A percentile compares a stretch with the other conserved stretches of the same genome.
phyloP scores from a whole-genome alignment of 139 green algal species.

The Edaphochlamys debaryana region DNA sequence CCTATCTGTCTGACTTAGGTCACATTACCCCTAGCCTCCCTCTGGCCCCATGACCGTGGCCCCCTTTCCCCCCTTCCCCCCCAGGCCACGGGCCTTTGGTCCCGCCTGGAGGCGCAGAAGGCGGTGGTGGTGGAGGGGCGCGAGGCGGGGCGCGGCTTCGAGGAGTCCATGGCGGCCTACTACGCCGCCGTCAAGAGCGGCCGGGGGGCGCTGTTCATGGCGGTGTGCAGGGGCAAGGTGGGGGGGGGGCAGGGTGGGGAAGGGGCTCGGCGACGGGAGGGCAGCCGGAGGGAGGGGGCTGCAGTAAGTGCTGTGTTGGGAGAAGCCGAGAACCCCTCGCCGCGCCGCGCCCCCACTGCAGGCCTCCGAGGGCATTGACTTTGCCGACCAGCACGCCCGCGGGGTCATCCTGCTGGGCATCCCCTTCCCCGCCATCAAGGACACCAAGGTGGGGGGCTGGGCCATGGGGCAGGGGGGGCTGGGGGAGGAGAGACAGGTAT shows the following conservation, averaged over 20 bases:
- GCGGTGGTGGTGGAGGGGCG: constrained; percentile 81
- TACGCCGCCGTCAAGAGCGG: constrained; percentile 71
- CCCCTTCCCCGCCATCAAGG: constrained; percentile 87
- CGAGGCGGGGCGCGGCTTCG: constrained; percentile 74
- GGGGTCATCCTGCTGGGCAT: constrained; percentile 95
- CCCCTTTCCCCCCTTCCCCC: neutral
- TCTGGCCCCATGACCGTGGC: no score
- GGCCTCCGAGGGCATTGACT: constrained; percentile 97
- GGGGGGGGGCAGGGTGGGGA: neutral
- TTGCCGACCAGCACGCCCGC: constrained; percentile 89
- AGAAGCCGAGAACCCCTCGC: no score
- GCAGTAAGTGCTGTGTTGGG: no score
- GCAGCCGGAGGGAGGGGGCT: no score
- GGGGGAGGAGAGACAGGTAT: no score
- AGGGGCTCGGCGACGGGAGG: no score
- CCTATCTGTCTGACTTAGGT: no score
- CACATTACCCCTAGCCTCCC: no score
- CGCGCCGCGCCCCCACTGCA: no score
- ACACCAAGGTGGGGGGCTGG: constrained; percentile 72
- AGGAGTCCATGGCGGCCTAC: constrained; percentile 77
- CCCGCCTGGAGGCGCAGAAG: constrained; percentile 74
- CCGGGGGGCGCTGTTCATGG: constrained; percentile 86
- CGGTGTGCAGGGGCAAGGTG: constrained; percentile 96
- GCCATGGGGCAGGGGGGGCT: no score
- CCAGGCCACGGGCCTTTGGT: constrained; percentile 77